A percentile compares a stretch with the other conserved stretches of the same genome.
Evolutionary conservation across 2,329 filamentous ascomycete species (phyloP).

Genomic region (Verticillium nubilum): DNA sequence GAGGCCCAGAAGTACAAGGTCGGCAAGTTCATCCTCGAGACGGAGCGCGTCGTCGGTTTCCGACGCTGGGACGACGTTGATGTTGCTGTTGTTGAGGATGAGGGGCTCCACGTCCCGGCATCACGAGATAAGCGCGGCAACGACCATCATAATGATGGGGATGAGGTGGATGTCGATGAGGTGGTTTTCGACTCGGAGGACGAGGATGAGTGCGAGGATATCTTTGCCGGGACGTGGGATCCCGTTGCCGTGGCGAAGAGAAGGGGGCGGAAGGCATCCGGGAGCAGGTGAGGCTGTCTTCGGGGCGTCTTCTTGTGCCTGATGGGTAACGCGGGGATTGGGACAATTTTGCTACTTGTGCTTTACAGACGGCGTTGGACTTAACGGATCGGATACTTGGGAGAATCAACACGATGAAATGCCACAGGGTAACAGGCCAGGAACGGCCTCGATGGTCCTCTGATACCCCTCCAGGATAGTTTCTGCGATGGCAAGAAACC

Average conservation of each 20-base stretch:
- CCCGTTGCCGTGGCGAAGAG: slow-evolving; percentile 43
- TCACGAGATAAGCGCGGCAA: background rate
- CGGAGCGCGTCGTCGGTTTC: slow-evolving; percentile 46
- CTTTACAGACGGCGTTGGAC: background rate
- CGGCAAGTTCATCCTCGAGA: slow-evolving; percentile 64
- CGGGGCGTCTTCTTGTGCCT: background rate
- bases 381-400: background rate
- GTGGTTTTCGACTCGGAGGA: slow-evolving; percentile 58
- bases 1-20: slow-evolving; percentile 59
- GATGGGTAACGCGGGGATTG: background rate
- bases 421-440: background rate
- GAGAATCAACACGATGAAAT: background rate
- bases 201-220: slow-evolving; percentile 61
- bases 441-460: background rate
- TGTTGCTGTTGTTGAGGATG: slow-evolving; percentile 6
- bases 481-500: background rate
- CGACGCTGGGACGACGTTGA: slow-evolving; percentile 47
- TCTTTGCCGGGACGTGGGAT: slow-evolving; percentile 60
- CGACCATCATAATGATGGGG: slow-evolving; percentile 27
- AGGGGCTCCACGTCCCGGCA: background rate
- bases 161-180: slow-evolving; percentile 38
- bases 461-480: background rate
- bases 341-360: background rate
- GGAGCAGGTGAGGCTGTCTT: background rate
- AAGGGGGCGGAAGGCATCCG: slow-evolving; percentile 30